phyloP scores from a whole-genome alignment of 768 basidiomycete genomes.

The Mycena albidolilacea region DNA sequence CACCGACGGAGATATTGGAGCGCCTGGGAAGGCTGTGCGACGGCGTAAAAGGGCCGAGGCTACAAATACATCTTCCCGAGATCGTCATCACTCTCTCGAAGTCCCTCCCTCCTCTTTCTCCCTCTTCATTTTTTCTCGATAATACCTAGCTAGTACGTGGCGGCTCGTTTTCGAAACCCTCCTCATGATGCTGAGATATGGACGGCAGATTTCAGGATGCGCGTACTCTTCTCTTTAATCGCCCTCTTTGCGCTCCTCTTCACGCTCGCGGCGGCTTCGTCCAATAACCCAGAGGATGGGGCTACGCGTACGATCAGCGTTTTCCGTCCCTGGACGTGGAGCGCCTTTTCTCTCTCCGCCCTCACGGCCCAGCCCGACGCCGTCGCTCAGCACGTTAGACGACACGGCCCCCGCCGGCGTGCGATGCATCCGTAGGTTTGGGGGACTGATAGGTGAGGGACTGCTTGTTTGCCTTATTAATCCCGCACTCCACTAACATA shows the following conservation, averaged over 20 bases:
- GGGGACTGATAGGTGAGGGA: not conserved
- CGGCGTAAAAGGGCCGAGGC: not conserved
- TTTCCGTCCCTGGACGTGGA: slow-evolving; percentile 33
- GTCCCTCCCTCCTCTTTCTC: not conserved
- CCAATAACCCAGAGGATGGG: not conserved
- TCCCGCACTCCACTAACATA: not conserved
- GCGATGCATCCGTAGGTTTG: slow-evolving; percentile 24
- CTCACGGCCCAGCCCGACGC: not conserved
- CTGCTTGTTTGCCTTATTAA: not conserved
- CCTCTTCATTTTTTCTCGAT: not conserved
- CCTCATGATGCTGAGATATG: not conserved
- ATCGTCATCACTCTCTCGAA: not conserved
- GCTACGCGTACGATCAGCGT: slow-evolving; percentile 11
- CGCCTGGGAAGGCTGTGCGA: slow-evolving; percentile 12
- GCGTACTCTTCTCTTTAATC: slow-evolving; percentile 18
- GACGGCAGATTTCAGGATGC: slow-evolving; percentile 14
- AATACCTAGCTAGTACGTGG: not conserved
- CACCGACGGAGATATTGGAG: not conserved
- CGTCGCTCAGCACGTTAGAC: slow-evolving; percentile 12
- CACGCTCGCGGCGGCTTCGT: not conserved
- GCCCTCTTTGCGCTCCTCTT: slow-evolving; percentile 24
- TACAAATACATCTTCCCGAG: not conserved
- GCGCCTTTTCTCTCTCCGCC: not conserved
- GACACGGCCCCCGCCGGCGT: slow-evolving; percentile 29
- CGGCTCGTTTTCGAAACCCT: not conserved